Conservation (phyloP, 495 filamentous ascomycete genomes). For the Xylaria nigripes region DNA sequence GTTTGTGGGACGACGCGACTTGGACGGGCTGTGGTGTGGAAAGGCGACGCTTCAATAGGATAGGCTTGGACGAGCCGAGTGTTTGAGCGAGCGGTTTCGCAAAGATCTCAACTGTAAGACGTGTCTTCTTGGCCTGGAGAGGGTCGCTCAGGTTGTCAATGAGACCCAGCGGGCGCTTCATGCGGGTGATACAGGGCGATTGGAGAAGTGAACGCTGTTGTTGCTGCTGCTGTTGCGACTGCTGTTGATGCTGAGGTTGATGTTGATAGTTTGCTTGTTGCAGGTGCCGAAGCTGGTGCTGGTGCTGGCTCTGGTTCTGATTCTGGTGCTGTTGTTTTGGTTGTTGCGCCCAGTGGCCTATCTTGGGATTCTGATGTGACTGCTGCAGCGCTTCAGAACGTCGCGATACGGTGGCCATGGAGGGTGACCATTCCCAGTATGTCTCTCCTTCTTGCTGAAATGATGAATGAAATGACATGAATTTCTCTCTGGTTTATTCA, state of each 20-base stretch:
- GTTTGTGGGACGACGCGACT: slow-evolving; percentile 25
- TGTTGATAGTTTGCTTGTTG: slow-evolving; percentile 8
- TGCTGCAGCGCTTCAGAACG: slow-evolving; percentile 30
- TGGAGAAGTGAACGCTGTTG: not conserved
- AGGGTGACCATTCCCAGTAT: slow-evolving; percentile 22
- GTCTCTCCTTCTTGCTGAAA: slow-evolving; percentile 9
- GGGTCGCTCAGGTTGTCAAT: slow-evolving; percentile 23
- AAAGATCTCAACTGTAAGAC: slow-evolving; percentile 35
- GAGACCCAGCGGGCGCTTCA: slow-evolving; percentile 27
- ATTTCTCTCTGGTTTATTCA: not conserved
- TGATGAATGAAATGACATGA: not conserved
- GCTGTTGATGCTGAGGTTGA: slow-evolving; percentile 5
- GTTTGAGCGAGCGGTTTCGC: slow-evolving; percentile 18
- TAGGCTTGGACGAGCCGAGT: slow-evolving; percentile 27
- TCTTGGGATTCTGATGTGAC: slow-evolving; percentile 8
- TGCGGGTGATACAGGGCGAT: slow-evolving; percentile 11
- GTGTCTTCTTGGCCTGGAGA: slow-evolving; percentile 19
- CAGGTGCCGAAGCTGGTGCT: slow-evolving; percentile 12
- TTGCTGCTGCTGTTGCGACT: slow-evolving; percentile 13
- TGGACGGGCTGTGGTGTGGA: slow-evolving; percentile 14
- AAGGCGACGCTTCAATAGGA: slow-evolving; percentile 27
- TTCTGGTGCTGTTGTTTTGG: slow-evolving; percentile 16
- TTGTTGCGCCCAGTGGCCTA: not conserved
- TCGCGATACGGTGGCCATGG: slow-evolving; percentile 30
- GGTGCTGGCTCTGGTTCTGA: slow-evolving; percentile 1